Percentiles rank a stretch among this genome's conserved stretches.
Conservation (phyloP, 2,329 filamentous ascomycete species). For the Xylaria sp. region DNA sequence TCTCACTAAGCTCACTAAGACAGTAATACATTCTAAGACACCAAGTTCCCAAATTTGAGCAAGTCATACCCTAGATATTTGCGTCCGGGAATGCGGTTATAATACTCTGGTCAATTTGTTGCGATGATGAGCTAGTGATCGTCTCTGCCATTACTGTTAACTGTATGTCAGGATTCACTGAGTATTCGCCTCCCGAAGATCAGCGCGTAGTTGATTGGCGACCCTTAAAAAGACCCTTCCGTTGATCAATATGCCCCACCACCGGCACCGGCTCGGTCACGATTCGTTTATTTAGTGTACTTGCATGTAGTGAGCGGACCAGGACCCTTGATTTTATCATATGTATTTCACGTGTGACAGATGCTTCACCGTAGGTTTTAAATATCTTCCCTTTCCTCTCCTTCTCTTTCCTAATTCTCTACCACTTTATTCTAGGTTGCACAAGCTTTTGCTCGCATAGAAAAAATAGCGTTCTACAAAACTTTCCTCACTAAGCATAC, state of each 20-base stretch:
- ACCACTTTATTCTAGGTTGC: neutral
- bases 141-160: conserved; percentile 25
- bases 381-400: no score
- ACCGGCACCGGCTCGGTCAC: conserved; percentile 23
- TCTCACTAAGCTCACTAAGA: conserved; percentile 1
- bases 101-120: neutral
- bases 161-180: conserved; percentile 11
- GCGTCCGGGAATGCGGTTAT: neutral
- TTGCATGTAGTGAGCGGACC: conserved; percentile 7
- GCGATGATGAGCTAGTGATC: conserved; percentile 3
- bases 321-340: conserved; percentile 29
- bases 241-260: conserved; percentile 25
- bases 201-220: neutral
- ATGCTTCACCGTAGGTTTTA: no score
- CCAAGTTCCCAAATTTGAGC: neutral
- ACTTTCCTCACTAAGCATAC: neutral
- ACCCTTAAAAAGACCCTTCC: neutral
- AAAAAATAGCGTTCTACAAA: neutral
- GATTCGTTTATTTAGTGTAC: conserved; percentile 24
- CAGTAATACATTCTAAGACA: neutral
- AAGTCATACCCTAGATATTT: neutral
- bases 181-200: neutral
- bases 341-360: neutral
- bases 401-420: neutral
- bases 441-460: neutral